Percentiles rank a stretch among this genome's conserved stretches.
Conservation (phyloP, 2,329 filamentous ascomycete genomes). For the Thielaviopsis euricoi region DNA sequence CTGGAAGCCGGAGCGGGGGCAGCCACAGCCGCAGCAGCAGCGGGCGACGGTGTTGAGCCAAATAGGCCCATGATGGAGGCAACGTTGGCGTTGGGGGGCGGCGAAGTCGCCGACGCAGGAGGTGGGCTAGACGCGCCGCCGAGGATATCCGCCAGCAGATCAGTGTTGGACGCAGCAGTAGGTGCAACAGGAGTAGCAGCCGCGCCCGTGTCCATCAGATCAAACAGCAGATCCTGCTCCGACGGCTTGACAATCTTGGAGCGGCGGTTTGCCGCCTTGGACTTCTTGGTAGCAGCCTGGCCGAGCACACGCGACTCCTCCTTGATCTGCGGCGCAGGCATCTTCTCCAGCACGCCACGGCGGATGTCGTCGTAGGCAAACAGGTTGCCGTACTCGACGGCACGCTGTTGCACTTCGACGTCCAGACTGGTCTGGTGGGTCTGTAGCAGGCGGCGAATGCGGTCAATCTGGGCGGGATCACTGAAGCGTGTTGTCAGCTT, state of each 20-base stretch:
- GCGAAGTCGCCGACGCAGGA: conserved; percentile 22
- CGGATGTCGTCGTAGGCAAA: conserved; percentile 80
- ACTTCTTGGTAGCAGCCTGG: conserved; percentile 51
- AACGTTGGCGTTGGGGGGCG: conserved; percentile 38
- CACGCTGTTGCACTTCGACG: conserved; percentile 88
- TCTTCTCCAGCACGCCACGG: conserved; percentile 83
- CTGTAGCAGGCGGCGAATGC: conserved; percentile 62
- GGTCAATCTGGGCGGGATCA: conserved; percentile 72
- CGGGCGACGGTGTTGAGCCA: conserved; percentile 27
- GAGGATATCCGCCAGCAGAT: conserved; percentile 82
- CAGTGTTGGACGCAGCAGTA: conserved; percentile 52
- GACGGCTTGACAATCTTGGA: conserved; percentile 66
- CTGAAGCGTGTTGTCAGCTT: conserved; percentile 82
- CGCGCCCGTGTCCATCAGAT: conserved; percentile 54
- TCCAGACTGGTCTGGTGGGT: conserved; percentile 73
- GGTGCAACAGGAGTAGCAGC: conserved; percentile 29
- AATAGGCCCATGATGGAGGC: conserved; percentile 88
- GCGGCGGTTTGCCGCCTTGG: conserved; percentile 54
- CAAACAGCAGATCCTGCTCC: conserved; percentile 79
- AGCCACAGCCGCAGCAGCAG: conserved; percentile 15
- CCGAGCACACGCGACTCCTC: conserved; percentile 86
- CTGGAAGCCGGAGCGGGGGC: conserved; percentile 24
- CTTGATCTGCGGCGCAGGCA: conserved; percentile 93
- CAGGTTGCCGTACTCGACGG: conserved; percentile 90
- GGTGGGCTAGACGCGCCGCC: conserved; percentile 47